phyloP scores from a whole-genome alignment of 257 asterid genomes.

The Solanum bukasovii region DNA sequence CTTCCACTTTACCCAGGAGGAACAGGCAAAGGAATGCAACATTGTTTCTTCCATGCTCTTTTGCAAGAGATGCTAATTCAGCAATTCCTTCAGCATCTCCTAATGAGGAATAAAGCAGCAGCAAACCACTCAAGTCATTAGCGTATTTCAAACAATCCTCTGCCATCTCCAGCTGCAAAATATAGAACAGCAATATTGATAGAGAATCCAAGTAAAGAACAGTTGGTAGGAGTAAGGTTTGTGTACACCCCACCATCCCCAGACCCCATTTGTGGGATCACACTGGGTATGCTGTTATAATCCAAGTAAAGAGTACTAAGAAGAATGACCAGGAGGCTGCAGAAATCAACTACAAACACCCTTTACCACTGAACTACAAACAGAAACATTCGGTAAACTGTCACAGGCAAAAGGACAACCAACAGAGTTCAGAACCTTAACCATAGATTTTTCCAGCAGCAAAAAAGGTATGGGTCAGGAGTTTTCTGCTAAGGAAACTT shows the following conservation, averaged over 20 bases:
- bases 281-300: not conserved
- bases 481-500: not conserved
- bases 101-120: slow-evolving; percentile 76
- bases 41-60: slow-evolving; percentile 87
- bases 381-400: not conserved
- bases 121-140: slow-evolving; percentile 85
- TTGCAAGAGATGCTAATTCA: slow-evolving; percentile 65
- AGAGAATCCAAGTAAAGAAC: not conserved
- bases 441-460: not conserved
- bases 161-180: slow-evolving; percentile 75
- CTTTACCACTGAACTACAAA: not conserved
- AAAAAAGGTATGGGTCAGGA: not conserved
- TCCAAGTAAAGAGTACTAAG: not conserved
- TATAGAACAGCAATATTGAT: not conserved
- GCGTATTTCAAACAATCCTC: slow-evolving; percentile 93
- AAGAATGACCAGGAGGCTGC: not conserved
- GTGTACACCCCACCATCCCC: not conserved
- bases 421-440: not conserved
- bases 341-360: not conserved
- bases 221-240: not conserved
- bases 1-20: slow-evolving; percentile 89
- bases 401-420: not conserved
- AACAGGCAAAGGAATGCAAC: slow-evolving; percentile 92
- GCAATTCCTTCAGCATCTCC: slow-evolving; percentile 81
- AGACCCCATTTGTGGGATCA: not conserved